Evolutionary conservation across 495 filamentous ascomycete species (phyloP).

Genomic region (Bacidia rubella): DNA sequence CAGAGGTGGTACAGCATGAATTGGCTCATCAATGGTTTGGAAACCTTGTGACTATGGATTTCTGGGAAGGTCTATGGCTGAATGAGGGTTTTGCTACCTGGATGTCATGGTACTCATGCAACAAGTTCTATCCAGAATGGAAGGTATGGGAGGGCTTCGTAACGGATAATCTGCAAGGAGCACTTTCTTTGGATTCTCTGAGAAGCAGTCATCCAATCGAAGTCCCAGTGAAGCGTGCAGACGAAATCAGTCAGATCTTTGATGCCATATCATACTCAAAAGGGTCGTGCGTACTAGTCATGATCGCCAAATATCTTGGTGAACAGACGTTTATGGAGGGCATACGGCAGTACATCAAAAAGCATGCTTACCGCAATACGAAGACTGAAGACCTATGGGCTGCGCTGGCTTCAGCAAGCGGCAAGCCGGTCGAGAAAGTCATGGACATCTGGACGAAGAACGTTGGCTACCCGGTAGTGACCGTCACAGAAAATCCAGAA

Average conservation of each 20-base stretch:
- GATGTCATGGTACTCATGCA: constrained; percentile 51
- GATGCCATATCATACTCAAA: constrained; percentile 97
- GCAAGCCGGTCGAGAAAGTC: constrained; percentile 67
- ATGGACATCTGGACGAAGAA: constrained; percentile 62
- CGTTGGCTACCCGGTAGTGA: constrained; percentile 52
- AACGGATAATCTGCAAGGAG: constrained; percentile 77
- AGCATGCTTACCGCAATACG: constrained; percentile 69
- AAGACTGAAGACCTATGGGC: constrained; percentile 84
- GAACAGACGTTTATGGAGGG: constrained; percentile 91
- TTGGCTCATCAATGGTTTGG: constrained; percentile 99
- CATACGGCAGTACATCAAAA: constrained; percentile 81
- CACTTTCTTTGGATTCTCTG: constrained; percentile 75
- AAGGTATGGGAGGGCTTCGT: constrained; percentile 98
- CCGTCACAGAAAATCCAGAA: constrained; percentile 39
- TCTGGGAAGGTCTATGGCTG: constrained; percentile 97
- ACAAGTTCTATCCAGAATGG: constrained; percentile 88
- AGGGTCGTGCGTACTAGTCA: constrained; percentile 87
- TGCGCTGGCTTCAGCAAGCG: constrained; percentile 77
- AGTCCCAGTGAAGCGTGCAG: constrained; percentile 85
- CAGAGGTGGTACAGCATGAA: constrained; percentile 92
- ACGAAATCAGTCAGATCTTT: constrained; percentile 97
- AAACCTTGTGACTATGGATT: constrained; percentile 98
- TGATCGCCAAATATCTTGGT: constrained; percentile 92
- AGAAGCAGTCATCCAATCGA: constrained; percentile 95
- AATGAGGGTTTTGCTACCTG: constrained; percentile 98